These are phyloP conservation scores for Nemania sp. DNA, from an alignment of 2,329 filamentous ascomycete species.

Conservation along the genomic window DNA sequence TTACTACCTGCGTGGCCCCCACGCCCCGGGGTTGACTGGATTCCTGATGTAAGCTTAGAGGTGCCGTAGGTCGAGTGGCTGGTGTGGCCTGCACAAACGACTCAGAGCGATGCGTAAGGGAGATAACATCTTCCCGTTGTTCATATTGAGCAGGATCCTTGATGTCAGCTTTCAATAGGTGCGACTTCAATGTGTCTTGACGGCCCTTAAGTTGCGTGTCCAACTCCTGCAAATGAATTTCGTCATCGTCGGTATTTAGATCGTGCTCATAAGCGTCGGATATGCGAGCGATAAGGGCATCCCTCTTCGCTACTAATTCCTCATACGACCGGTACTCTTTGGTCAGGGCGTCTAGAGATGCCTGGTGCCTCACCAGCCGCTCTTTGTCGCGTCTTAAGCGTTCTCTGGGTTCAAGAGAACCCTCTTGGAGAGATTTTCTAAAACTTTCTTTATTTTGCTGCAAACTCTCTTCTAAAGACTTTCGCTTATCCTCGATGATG, in stretches of 20 bases:
- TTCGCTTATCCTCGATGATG: conserved; percentile 42
- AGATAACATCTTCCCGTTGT: conserved; percentile 31
- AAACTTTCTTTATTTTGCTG: conserved; percentile 54
- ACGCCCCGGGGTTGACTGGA: conserved; percentile 31
- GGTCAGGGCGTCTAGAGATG: conserved; percentile 47
- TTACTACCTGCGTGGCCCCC: conserved; percentile 50
- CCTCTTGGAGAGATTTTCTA: conserved; percentile 50
- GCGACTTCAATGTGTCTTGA: conserved; percentile 47
- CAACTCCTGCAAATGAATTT: conserved; percentile 53
- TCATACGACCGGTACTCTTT: conserved; percentile 48
- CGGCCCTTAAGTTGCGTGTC: conserved; percentile 48
- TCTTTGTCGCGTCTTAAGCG: conserved; percentile 56
- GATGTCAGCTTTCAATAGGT: conserved; percentile 50
- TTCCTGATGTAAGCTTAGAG: conserved; percentile 40
- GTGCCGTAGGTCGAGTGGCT: conserved; percentile 36
- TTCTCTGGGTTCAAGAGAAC: conserved; percentile 49
- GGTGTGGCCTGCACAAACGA: conserved; percentile 52
- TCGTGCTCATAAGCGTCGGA: conserved; percentile 55
- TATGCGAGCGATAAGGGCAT: conserved; percentile 52
- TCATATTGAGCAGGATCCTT: conserved; percentile 46
- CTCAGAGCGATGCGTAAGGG: conserved; percentile 31
- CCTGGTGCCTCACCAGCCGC: conserved; percentile 50
- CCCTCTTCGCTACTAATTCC: conserved; percentile 47
- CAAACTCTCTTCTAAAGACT: conserved; percentile 47
- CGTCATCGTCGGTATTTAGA: conserved; percentile 56